Conservation (phyloP, 2,329 filamentous ascomycete species). For the Pseudonectria foliicola region DNA sequence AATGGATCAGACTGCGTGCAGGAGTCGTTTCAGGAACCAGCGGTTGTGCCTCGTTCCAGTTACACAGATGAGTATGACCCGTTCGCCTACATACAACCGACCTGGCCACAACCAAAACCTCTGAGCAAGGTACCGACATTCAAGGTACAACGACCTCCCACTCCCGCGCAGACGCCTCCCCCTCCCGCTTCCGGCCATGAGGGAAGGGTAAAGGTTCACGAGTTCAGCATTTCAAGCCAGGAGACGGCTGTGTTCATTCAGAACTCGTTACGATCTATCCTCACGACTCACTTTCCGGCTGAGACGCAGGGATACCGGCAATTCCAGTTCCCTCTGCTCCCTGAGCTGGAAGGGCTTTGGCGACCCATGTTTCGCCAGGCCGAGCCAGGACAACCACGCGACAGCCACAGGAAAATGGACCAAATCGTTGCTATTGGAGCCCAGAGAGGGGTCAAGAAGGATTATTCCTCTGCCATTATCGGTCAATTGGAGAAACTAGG, state of each 20-base stretch:
- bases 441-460: slow-evolving; percentile 45
- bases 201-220: slow-evolving; percentile 36
- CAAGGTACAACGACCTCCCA: slow-evolving; percentile 31
- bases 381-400: slow-evolving; percentile 21
- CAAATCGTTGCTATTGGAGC: slow-evolving; percentile 54
- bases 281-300: slow-evolving; percentile 44
- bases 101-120: slow-evolving; percentile 17
- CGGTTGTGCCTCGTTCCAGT: slow-evolving; percentile 7
- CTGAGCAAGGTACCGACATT: slow-evolving; percentile 14
- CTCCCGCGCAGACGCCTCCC: slow-evolving; percentile 37
- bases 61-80: slow-evolving; percentile 39
- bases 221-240: slow-evolving; percentile 33
- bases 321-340: slow-evolving; percentile 39
- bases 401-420: slow-evolving; percentile 39
- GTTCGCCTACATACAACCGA: slow-evolving; percentile 31
- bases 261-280: slow-evolving; percentile 47
- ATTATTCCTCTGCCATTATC: slow-evolving; percentile 41
- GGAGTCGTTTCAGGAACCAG: slow-evolving; percentile 8
- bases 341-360: slow-evolving; percentile 46
- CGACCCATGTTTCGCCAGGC: slow-evolving; percentile 41
- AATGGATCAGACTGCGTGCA: slow-evolving; percentile 6
- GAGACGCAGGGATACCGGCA: slow-evolving; percentile 41
- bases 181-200: slow-evolving; percentile 18
- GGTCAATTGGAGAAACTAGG: slow-evolving; percentile 50
- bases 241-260: slow-evolving; percentile 48